Conservation (phyloP, 352 stramenopile genomes). For the Globisporangium heterothallicum region DNA sequence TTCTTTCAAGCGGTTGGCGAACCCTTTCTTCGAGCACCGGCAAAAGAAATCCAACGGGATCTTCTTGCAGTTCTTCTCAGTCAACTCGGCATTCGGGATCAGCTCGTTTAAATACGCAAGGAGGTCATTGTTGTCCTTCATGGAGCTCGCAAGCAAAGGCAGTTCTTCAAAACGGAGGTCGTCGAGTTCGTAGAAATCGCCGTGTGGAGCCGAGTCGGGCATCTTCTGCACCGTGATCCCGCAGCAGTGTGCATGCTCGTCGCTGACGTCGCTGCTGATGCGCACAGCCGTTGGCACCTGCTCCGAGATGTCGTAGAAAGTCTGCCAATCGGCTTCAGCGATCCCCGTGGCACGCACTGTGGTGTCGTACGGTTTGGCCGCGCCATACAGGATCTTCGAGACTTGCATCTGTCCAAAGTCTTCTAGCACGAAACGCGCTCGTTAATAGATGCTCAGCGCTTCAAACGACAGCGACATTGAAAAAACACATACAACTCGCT, state of each 20-base stretch:
- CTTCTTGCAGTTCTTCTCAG: slow-evolving; percentile 43
- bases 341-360: slow-evolving; percentile 57
- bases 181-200: slow-evolving; percentile 55
- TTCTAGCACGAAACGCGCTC: not conserved
- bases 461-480: not conserved
- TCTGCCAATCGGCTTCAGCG: slow-evolving; percentile 71
- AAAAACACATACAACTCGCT: not conserved
- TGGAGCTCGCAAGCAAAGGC: slow-evolving; percentile 32
- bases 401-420: slow-evolving; percentile 55
- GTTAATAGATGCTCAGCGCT: slow-evolving; percentile 1
- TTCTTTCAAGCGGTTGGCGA: slow-evolving; percentile 41
- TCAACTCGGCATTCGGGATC: slow-evolving; percentile 64
- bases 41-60: slow-evolving; percentile 81
- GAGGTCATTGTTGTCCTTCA: slow-evolving; percentile 52
- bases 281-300: slow-evolving; percentile 81
- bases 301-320: slow-evolving; percentile 81
- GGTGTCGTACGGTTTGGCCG: slow-evolving; percentile 72
- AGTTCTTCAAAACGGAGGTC: slow-evolving; percentile 58
- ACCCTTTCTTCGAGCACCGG: slow-evolving; percentile 74
- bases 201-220: slow-evolving; percentile 43
- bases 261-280: slow-evolving; percentile 47
- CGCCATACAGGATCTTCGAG: slow-evolving; percentile 74
- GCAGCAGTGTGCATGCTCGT: slow-evolving; percentile 51
- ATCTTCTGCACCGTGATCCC: slow-evolving; percentile 84
- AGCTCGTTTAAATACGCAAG: slow-evolving; percentile 71